These are phyloP conservation scores for Cubamyces sp. DNA, from an alignment of 768 basidiomycete genomes.

Conservation along the genomic window DNA sequence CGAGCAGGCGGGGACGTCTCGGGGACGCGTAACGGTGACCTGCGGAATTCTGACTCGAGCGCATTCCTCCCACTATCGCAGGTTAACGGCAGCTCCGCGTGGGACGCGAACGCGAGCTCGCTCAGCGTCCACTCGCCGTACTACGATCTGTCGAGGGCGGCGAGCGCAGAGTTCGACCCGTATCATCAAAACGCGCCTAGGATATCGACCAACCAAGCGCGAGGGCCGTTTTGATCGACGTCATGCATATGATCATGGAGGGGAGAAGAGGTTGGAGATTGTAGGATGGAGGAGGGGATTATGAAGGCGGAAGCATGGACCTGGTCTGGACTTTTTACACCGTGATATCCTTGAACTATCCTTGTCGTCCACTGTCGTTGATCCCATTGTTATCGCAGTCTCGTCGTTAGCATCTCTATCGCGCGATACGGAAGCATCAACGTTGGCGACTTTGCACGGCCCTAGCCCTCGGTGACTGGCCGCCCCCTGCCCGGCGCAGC, in stretches of 20 bases:
- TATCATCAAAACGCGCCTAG: slow-evolving; percentile 37
- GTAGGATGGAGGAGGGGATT: background rate
- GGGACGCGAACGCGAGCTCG: slow-evolving; percentile 54
- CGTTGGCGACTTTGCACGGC: no score
- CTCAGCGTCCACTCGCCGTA: slow-evolving; percentile 48
- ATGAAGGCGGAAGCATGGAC: slow-evolving; percentile 23
- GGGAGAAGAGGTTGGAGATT: background rate
- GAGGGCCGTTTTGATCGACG: slow-evolving; percentile 20
- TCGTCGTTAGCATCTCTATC: background rate
- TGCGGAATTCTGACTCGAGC: slow-evolving; percentile 63
- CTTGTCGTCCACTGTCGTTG: background rate
- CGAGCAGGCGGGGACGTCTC: slow-evolving; percentile 27
- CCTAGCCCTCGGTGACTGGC: no score
- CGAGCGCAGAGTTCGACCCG: slow-evolving; percentile 43
- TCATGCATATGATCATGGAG: background rate
- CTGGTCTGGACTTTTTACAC: slow-evolving; percentile 15
- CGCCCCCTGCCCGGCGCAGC: no score
- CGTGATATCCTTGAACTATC: slow-evolving; percentile 4
- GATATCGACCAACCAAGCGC: slow-evolving; percentile 30
- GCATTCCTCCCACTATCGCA: slow-evolving; percentile 73
- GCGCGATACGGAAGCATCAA: no score
- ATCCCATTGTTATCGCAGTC: slow-evolving; percentile 16
- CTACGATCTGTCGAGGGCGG: slow-evolving; percentile 37
- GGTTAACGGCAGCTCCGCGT: slow-evolving; percentile 57
- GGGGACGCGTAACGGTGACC: slow-evolving; percentile 35